Evolutionary conservation across 176 grass and related monocot species (phyloP).

Genomic region (Cenchrus americanus): DNA sequence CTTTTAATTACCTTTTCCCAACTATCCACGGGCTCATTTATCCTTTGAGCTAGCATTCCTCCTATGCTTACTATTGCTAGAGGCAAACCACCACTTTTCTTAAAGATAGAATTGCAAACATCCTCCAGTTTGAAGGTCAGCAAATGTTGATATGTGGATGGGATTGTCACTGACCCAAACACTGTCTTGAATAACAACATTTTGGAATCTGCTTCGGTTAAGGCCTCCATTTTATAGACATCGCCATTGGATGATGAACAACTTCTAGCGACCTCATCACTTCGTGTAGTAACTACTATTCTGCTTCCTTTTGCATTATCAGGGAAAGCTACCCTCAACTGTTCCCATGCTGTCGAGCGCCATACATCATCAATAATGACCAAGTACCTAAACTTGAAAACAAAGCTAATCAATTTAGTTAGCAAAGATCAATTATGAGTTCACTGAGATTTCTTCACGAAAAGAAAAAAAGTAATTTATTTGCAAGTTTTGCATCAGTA

Average conservation of each 20-base stretch:
- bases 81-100: conserved; percentile 20
- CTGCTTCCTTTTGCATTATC: conserved; percentile 8
- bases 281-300: conserved; percentile 43
- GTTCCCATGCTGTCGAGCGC: neutral
- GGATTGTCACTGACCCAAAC: neutral
- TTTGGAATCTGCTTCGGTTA: neutral
- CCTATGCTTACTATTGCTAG: conserved; percentile 45
- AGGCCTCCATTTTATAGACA: neutral
- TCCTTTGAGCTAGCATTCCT: conserved; percentile 6
- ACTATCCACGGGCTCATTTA: neutral
- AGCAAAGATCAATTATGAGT: neutral
- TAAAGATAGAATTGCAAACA: neutral
- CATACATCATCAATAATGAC: conserved; percentile 37
- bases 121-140: neutral
- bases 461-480: no score
- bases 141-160: neutral
- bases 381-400: neutral
- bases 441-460: no score
- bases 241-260: neutral
- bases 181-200: neutral
- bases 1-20: neutral
- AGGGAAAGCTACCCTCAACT: conserved; percentile 28
- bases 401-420: no score
- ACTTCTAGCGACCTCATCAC: neutral
- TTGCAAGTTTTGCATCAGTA: no score